Conservation (phyloP, 2,329 filamentous ascomycete species). For the Gliomastix tumulicola region DNA sequence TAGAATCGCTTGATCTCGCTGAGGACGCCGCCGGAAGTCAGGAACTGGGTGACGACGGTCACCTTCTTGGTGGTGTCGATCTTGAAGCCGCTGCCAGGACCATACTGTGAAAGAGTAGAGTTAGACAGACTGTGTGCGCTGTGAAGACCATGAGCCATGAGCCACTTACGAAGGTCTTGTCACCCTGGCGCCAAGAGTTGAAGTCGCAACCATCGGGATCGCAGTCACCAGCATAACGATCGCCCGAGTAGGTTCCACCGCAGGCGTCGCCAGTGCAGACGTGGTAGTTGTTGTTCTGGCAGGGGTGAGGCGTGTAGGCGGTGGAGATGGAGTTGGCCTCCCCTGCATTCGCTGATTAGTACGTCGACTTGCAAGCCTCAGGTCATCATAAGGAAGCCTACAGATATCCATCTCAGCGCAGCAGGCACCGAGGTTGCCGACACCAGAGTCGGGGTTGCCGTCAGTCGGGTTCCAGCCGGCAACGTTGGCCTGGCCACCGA, state of each 20-base stretch:
- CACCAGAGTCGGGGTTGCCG: conserved; percentile 43
- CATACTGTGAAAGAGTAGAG: no score
- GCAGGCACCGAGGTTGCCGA: conserved; percentile 41
- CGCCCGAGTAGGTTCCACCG: conserved; percentile 38
- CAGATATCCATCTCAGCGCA: conserved; percentile 54
- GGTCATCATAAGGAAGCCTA: conserved; percentile 24
- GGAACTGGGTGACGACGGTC: conserved; percentile 51
- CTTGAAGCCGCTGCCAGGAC: conserved; percentile 36
- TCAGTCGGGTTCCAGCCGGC: conserved; percentile 38
- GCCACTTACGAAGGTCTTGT: conserved; percentile 47
- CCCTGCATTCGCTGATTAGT: conserved; percentile 46
- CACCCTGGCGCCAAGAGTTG: conserved; percentile 57
- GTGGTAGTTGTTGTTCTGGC: conserved; percentile 31
- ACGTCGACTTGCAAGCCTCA: background rate
- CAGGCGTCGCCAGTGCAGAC: conserved; percentile 23
- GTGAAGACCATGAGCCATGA: no score
- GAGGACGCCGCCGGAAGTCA: conserved; percentile 14
- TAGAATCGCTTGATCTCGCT: conserved; percentile 55
- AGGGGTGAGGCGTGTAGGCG: conserved; percentile 13
- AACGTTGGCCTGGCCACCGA: conserved; percentile 34
- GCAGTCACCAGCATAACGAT: conserved; percentile 51
- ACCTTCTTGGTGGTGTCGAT: conserved; percentile 40
- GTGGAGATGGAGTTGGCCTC: conserved; percentile 13
- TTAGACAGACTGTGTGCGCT: no score
- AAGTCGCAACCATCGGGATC: conserved; percentile 61